phyloP scores from a whole-genome alignment of 2,329 filamentous ascomycete species.

The Trichoderma harzianum region DNA sequence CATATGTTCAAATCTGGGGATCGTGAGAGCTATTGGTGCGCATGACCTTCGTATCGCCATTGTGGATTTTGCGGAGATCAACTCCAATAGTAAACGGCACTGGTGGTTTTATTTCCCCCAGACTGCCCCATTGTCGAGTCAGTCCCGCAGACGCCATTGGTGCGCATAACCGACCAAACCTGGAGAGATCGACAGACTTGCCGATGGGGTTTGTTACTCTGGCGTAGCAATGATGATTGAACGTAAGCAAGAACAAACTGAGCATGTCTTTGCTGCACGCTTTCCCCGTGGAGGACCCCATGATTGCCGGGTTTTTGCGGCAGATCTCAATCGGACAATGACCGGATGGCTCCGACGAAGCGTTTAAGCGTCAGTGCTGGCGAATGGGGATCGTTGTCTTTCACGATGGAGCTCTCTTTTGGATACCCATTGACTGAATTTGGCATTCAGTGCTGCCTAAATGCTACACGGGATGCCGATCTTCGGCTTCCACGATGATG shows the following conservation, averaged over 20 bases:
- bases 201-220: neutral
- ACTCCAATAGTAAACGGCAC: neutral
- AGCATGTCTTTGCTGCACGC: neutral
- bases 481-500: neutral
- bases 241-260: neutral
- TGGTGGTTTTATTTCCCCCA: neutral
- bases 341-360: neutral
- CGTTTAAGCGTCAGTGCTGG: constrained; percentile 4
- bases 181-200: neutral
- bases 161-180: neutral
- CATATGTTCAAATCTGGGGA: neutral
- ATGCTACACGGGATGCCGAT: constrained; percentile 1
- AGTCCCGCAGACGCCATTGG: neutral
- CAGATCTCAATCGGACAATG: neutral
- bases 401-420: neutral
- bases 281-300: neutral
- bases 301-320: neutral
- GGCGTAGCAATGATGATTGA: neutral
- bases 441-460: neutral
- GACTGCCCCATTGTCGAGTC: neutral
- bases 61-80: constrained; percentile 2
- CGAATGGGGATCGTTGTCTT: neutral
- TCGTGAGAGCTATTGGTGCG: neutral
- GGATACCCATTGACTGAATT: neutral
- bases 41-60: neutral